Percentiles rank a stretch among this genome's conserved stretches.
Conservation (phyloP, 2,329 filamentous ascomycete species). For the Phaeosphaeriaceae sp. region DNA sequence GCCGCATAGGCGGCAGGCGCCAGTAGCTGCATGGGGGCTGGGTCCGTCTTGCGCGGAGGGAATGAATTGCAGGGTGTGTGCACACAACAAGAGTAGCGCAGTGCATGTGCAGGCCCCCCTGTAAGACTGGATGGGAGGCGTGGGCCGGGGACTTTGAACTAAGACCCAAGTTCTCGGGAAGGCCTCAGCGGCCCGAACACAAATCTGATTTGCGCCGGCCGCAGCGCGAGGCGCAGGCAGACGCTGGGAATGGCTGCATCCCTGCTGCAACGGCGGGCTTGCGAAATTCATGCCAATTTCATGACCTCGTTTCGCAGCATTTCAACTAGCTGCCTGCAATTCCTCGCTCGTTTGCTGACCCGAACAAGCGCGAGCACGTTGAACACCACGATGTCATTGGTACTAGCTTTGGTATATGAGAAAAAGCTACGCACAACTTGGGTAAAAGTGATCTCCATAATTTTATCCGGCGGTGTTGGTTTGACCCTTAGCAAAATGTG, state of each 20-base stretch:
- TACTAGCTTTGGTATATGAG: constrained; percentile 19
- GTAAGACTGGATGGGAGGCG: constrained; percentile 26
- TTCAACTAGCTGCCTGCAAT: constrained; percentile 13
- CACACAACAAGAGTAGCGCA: constrained; percentile 21
- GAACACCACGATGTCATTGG: constrained; percentile 29
- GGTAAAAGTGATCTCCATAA: constrained; percentile 18
- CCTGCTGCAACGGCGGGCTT: constrained; percentile 21
- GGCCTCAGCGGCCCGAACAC: constrained; percentile 43
- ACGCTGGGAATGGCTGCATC: constrained; percentile 26
- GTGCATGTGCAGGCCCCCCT: constrained; percentile 24
- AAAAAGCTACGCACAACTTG: constrained; percentile 7
- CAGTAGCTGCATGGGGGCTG: constrained; percentile 40
- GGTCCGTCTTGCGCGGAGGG: constrained; percentile 38
- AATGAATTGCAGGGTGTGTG: constrained; percentile 19
- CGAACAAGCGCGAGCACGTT: constrained; percentile 15
- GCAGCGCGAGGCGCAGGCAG: constrained; percentile 37
- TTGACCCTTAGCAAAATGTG: constrained; percentile 14
- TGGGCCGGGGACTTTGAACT: constrained; percentile 26
- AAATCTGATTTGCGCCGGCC: constrained; percentile 37
- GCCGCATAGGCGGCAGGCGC: constrained; percentile 44
- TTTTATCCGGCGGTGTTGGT: constrained; percentile 15
- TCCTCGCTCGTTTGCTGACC: constrained; percentile 24
- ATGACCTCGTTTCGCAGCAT: constrained; percentile 17
- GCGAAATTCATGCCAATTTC: constrained; percentile 11
- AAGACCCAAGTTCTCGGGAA: constrained; percentile 39